Evolutionary conservation across 140 eudicot genomes (phyloP).

Genomic region (Cichorium intybus): DNA sequence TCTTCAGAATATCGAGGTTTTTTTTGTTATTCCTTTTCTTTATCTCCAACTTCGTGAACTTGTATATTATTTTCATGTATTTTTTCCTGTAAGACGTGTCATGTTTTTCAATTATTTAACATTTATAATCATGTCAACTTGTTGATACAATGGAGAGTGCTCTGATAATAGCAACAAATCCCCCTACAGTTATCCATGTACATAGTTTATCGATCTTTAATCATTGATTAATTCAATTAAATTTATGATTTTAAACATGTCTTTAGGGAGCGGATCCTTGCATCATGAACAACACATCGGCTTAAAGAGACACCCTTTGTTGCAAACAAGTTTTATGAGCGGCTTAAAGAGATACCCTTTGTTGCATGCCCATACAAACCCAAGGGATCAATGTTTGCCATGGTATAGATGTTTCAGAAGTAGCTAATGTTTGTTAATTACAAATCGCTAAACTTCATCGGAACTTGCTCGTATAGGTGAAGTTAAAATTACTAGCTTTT

Average conservation of each 20-base stretch:
- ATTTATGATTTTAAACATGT: not conserved
- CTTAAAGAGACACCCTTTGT: slow-evolving; percentile 44
- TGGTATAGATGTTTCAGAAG: slow-evolving; percentile 34
- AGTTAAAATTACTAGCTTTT: slow-evolving; percentile 35
- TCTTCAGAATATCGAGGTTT: slow-evolving; percentile 23
- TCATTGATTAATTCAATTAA: not conserved
- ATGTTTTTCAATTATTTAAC: not conserved
- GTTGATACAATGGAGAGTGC: slow-evolving; percentile 29
- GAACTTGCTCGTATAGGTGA: slow-evolving; percentile 26
- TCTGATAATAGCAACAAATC: slow-evolving; percentile 37
- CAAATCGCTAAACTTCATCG: not conserved
- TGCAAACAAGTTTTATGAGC: slow-evolving; percentile 33
- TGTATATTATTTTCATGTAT: too few species aligned
- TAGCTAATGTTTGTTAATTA: not conserved
- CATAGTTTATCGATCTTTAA: not conserved
- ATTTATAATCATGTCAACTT: slow-evolving; percentile 28
- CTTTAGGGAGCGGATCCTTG: slow-evolving; percentile 57
- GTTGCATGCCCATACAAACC: slow-evolving; percentile 32
- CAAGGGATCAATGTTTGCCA: slow-evolving; percentile 39
- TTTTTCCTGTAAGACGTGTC: too few species aligned
- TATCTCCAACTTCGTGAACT: not conserved
- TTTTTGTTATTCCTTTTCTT: not conserved
- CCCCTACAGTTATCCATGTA: slow-evolving; percentile 57
- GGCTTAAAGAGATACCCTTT: slow-evolving; percentile 44
- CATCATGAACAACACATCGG: slow-evolving; percentile 43